These are phyloP conservation scores for Zoysia pacifica DNA, from an alignment of 176 grass and related monocot species.

Conservation along the genomic window DNA sequence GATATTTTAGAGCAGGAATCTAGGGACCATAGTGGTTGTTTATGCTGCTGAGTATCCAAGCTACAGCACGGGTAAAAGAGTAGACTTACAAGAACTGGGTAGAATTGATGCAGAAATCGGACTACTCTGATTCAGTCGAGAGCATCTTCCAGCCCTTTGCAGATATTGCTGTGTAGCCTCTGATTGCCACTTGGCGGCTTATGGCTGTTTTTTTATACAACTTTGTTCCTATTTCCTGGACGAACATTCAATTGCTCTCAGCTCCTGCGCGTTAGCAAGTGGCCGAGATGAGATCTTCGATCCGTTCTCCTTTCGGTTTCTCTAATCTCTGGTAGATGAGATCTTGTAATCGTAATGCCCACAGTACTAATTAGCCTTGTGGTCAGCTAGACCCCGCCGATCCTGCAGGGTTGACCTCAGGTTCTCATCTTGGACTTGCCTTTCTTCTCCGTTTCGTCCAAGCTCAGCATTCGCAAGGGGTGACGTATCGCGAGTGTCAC, in stretches of 20 bases:
- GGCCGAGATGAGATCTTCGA: not conserved
- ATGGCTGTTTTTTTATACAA: not conserved
- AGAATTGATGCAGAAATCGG: not conserved
- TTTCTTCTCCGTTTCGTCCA: constrained; percentile 8
- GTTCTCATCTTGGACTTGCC: constrained; percentile 34
- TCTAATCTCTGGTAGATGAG: not conserved
- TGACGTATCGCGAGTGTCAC: not conserved
- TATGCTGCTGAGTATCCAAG: not conserved
- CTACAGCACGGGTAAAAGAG: not conserved
- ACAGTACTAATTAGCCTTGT: not conserved
- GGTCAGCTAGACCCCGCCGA: not conserved
- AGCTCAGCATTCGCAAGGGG: not conserved
- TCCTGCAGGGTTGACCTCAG: constrained; percentile 1
- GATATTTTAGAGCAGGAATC: too few species aligned
- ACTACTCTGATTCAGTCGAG: too few species aligned
- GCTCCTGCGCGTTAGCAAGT: not conserved
- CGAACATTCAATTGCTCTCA: not conserved
- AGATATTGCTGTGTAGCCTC: not conserved
- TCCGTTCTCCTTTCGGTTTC: not conserved
- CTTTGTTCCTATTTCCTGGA: not conserved
- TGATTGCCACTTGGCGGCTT: not conserved
- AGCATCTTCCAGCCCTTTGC: too few species aligned
- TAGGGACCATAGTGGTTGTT: too few species aligned
- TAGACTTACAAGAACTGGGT: not conserved
- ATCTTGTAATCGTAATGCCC: not conserved